phyloP scores from a whole-genome alignment of 179 eudicot species.

The Actinidia polygama region DNA sequence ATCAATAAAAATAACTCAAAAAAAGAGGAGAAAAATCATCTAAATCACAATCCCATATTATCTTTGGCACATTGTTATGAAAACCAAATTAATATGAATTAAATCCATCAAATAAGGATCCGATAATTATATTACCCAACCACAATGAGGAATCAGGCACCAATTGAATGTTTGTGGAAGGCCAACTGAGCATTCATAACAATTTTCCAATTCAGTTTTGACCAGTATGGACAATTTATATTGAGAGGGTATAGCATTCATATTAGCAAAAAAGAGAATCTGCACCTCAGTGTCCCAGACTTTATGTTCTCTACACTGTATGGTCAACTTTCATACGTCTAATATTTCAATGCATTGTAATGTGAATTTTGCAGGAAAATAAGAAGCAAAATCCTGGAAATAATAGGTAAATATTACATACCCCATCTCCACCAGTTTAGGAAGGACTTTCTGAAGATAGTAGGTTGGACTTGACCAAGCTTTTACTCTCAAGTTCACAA shows the following conservation, averaged over 20 bases:
- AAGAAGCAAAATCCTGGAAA: conserved; percentile 13
- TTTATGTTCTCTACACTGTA: not conserved
- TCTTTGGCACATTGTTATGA: not conserved
- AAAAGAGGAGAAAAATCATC: not conserved
- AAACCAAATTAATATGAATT: not conserved
- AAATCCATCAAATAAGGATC: not conserved
- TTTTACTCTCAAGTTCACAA: conserved; percentile 87
- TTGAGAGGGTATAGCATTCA: not conserved
- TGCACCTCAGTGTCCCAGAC: not conserved
- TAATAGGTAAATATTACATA: conserved; percentile 36
- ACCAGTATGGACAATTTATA: not conserved
- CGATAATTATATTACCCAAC: not conserved
- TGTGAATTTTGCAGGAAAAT: not conserved
- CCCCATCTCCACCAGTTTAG: conserved; percentile 77
- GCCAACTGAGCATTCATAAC: not conserved
- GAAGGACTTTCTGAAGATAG: conserved; percentile 87
- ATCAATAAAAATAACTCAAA: not conserved
- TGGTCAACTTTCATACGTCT: conserved; percentile 7
- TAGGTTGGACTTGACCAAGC: conserved; percentile 94
- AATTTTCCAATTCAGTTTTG: not conserved
- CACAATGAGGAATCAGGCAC: not conserved
- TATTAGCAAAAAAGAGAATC: not conserved
- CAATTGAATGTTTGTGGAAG: no score
- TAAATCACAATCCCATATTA: not conserved
- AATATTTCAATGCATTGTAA: not conserved